Percentiles rank a stretch among this genome's conserved stretches.
phyloP scores from a whole-genome alignment of 179 eudicot species.

The Monotropa hypopitys region DNA sequence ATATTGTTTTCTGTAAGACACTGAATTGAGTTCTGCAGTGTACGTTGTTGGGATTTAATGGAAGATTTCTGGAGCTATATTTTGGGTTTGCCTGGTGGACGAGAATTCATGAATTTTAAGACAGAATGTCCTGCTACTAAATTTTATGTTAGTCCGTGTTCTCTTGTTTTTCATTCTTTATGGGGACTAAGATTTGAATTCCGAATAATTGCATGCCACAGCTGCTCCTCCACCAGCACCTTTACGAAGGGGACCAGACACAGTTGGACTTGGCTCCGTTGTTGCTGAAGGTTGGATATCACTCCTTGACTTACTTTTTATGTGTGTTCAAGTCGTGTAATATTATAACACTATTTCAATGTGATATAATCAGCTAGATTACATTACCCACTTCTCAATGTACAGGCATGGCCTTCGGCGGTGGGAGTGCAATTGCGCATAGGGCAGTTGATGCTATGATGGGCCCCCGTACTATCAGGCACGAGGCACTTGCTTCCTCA shows the following conservation, averaged over 20 bases:
- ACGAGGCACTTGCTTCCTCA: slow-evolving; percentile 8
- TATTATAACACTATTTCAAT: background rate
- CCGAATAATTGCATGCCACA: slow-evolving; percentile 8
- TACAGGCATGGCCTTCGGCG: slow-evolving; percentile 25
- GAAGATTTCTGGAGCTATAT: background rate
- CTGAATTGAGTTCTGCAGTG: background rate
- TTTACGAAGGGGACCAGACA: slow-evolving; percentile 1
- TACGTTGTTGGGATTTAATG: background rate
- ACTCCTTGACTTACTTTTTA: background rate
- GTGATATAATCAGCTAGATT: background rate
- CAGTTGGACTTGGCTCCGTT: slow-evolving; percentile 12
- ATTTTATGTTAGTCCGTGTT: background rate
- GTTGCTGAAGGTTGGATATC: slow-evolving; percentile 15
- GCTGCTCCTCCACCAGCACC: slow-evolving; percentile 17
- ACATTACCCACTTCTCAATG: background rate
- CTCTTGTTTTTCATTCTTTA: background rate
- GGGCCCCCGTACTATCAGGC: slow-evolving; percentile 19
- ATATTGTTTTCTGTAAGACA: background rate
- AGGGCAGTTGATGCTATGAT: slow-evolving; percentile 22
- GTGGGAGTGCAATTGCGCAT: slow-evolving; percentile 20
- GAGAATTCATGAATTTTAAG: background rate
- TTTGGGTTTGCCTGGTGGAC: background rate
- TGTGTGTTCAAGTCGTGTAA: background rate
- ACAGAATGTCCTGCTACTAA: too few relatives aligned
- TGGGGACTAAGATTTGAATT: background rate